These are phyloP conservation scores for Triticum monococcum DNA, from an alignment of 176 grass and related monocot species.

Conservation along the genomic window DNA sequence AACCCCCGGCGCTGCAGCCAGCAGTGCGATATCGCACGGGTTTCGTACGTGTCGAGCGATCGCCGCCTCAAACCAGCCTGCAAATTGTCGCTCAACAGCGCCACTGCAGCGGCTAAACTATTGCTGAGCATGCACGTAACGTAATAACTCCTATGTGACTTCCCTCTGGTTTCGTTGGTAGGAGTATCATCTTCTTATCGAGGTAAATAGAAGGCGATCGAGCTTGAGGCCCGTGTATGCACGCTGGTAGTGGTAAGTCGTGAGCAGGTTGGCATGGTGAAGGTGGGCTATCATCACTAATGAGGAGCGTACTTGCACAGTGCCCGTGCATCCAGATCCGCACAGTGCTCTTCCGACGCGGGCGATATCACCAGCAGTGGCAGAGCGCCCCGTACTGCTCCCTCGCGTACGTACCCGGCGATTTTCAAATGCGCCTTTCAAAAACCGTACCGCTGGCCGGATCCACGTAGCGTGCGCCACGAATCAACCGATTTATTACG, in stretches of 20 bases:
- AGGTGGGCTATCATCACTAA: not conserved
- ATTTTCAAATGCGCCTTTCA: not conserved
- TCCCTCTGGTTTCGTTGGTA: too few species aligned
- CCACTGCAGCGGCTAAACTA: not conserved
- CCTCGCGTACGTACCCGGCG: not conserved
- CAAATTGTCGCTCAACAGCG: not conserved
- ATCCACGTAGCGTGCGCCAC: not conserved
- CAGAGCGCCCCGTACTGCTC: not conserved
- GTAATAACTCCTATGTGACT: not conserved
- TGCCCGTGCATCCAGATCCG: slow-evolving; percentile 40
- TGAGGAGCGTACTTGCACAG: slow-evolving; percentile 36
- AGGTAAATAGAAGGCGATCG: not conserved
- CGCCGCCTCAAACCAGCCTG: not conserved
- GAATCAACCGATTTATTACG: not conserved
- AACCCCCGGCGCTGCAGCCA: not conserved
- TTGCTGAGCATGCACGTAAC: not conserved
- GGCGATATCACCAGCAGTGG: not conserved
- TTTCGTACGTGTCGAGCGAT: not conserved
- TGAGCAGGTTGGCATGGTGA: not conserved
- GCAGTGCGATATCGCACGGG: not conserved
- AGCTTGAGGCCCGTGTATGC: not conserved
- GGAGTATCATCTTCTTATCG: not conserved
- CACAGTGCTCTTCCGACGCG: not conserved
- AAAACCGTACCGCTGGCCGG: not conserved
- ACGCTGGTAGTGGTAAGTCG: not conserved